phyloP scores from a whole-genome alignment of 2,329 filamentous ascomycete species.

The Colletotrichum sp. region DNA sequence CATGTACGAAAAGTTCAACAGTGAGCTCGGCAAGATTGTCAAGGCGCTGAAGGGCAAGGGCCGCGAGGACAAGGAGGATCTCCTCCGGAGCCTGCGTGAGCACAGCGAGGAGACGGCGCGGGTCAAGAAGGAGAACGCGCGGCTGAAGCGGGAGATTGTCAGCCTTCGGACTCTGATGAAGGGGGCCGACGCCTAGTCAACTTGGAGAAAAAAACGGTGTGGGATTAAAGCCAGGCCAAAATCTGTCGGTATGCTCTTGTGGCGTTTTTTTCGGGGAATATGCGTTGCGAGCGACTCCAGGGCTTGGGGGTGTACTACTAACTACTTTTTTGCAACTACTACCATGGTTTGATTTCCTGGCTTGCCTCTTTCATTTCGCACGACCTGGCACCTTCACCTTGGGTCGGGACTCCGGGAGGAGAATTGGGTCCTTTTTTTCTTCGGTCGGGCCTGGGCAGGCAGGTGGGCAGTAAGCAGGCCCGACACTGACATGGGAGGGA shows the following conservation, averaged over 20 bases:
- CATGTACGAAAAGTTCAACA: constrained; percentile 89
- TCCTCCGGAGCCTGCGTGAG: constrained; percentile 74
- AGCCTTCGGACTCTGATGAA: constrained; percentile 66
- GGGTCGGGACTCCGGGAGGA: background rate
- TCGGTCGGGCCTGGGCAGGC: background rate
- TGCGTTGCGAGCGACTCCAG: constrained; percentile 18
- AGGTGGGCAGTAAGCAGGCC: background rate
- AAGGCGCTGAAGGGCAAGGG: constrained; percentile 75
- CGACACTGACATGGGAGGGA: background rate
- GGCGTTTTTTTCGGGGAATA: constrained; percentile 6
- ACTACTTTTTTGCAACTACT: background rate
- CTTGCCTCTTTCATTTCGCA: background rate
- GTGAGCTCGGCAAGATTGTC: constrained; percentile 84
- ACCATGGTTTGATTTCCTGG: constrained; percentile 3
- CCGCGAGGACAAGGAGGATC: constrained; percentile 79
- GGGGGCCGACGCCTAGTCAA: constrained; percentile 28
- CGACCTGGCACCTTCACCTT: background rate
- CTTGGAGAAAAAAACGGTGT: background rate
- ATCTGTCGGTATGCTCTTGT: background rate
- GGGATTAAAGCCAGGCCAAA: background rate
- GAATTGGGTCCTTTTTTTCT: background rate
- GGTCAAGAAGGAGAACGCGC: constrained; percentile 84
- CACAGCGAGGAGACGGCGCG: constrained; percentile 78
- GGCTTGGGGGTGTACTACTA: constrained; percentile 1
- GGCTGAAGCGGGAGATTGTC: constrained; percentile 81